These are phyloP conservation scores for Fraxinus latifolia DNA, from an alignment of 305 asterid genomes.

Conservation along the genomic window DNA sequence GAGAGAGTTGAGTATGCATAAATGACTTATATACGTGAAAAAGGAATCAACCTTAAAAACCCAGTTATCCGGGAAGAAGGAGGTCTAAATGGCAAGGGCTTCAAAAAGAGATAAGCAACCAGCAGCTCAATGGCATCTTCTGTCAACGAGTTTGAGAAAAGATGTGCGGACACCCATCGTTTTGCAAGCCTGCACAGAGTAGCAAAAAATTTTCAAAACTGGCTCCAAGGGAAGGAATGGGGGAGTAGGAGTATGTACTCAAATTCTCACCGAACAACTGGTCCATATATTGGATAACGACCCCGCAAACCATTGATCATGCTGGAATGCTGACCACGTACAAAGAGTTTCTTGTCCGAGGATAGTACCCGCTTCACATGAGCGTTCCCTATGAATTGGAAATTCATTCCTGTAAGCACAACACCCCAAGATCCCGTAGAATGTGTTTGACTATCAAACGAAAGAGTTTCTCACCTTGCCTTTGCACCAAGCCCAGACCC, in stretches of 20 bases:
- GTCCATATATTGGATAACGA: slow-evolving; percentile 79
- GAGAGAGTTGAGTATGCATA: not conserved
- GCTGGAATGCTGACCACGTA: slow-evolving; percentile 80
- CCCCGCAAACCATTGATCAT: slow-evolving; percentile 88
- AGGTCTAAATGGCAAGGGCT: slow-evolving; percentile 71
- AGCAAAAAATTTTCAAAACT: slow-evolving; percentile 1
- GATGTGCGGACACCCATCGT: slow-evolving; percentile 97
- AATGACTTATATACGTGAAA: slow-evolving; percentile 5
- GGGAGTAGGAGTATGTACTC: slow-evolving; percentile 6
- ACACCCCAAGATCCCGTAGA: slow-evolving; percentile 11
- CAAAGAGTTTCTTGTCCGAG: slow-evolving; percentile 66
- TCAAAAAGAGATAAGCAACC: slow-evolving; percentile 83
- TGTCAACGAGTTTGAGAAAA: slow-evolving; percentile 63
- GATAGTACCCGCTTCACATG: slow-evolving; percentile 56
- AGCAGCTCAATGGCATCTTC: slow-evolving; percentile 92
- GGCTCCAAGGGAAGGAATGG: not conserved
- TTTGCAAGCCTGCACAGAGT: slow-evolving; percentile 77
- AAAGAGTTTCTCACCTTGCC: slow-evolving; percentile 44
- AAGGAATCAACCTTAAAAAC: slow-evolving; percentile 60
- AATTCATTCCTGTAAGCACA: not conserved
- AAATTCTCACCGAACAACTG: slow-evolving; percentile 68
- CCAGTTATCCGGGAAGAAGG: slow-evolving; percentile 87
- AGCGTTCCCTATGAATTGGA: slow-evolving; percentile 45
- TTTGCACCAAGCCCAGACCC: slow-evolving; percentile 65
- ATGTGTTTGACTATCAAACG: slow-evolving; percentile 17